phyloP scores from a whole-genome alignment of 1,284 basidiomycete genomes.

The Tilletiaria anomala region DNA sequence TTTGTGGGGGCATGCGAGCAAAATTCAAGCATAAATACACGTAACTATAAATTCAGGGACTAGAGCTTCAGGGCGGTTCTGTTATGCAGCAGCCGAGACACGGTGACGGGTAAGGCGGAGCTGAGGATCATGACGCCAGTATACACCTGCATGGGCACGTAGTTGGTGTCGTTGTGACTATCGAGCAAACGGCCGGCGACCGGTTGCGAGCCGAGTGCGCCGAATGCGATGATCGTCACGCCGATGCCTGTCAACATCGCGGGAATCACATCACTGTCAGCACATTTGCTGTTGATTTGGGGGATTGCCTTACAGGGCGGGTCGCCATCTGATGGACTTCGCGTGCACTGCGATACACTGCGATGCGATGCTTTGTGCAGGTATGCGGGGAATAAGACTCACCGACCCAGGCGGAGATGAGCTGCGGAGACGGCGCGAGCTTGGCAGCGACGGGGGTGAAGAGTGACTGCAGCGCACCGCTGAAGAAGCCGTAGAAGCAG shows the following conservation, averaged over 20 bases:
- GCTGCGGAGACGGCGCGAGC: not conserved
- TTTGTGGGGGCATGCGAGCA: too few species aligned
- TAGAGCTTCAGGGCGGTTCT: not conserved
- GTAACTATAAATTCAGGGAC: too few species aligned
- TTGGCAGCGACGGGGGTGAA: not conserved
- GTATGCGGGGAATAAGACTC: too few species aligned
- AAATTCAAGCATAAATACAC: too few species aligned
- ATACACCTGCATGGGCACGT: not conserved
- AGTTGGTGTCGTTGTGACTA: not conserved
- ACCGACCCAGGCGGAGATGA: constrained; percentile 1
- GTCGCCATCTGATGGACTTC: too few species aligned
- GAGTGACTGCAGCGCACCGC: constrained; percentile 1
- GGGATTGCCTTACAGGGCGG: too few species aligned
- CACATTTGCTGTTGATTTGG: too few species aligned
- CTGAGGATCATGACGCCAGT: not conserved
- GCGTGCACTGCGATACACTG: too few species aligned
- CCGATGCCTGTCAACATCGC: too few species aligned
- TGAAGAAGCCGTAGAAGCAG: constrained; percentile 2
- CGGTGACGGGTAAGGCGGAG: not conserved
- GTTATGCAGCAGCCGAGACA: not conserved
- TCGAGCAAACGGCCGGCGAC: constrained; percentile 1
- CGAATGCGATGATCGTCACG: not conserved
- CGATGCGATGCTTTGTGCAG: too few species aligned
- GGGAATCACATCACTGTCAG: too few species aligned
- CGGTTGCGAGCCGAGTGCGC: constrained; percentile 1